Conservation (phyloP, 1,139 yeast species). For the Barnettozyma hawaiiensis region DNA sequence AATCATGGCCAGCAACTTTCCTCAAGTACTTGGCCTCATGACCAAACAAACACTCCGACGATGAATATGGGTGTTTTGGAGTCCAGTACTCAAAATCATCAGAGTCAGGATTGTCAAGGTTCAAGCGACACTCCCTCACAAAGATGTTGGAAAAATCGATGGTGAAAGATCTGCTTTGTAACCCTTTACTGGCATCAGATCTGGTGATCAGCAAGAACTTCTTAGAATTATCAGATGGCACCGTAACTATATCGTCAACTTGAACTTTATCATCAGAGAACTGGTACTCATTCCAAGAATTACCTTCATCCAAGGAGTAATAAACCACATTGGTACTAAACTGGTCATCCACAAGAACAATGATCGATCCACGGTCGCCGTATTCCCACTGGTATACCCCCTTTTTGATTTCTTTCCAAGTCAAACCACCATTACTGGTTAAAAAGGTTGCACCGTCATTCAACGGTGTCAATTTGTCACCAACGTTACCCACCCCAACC, state of each 20-base stretch:
- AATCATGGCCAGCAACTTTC: conserved; percentile 58
- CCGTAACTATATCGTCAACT: conserved; percentile 76
- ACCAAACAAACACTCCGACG: conserved; percentile 78
- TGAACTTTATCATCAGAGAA: conserved; percentile 54
- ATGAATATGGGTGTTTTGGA: conserved; percentile 61
- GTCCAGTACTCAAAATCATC: conserved; percentile 85
- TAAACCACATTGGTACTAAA: conserved; percentile 52
- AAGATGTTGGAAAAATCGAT: conserved; percentile 70
- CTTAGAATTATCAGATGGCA: conserved; percentile 83
- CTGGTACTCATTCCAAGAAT: conserved; percentile 61
- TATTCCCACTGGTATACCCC: conserved; percentile 89
- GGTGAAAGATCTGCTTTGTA: conserved; percentile 40
- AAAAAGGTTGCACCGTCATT: conserved; percentile 64
- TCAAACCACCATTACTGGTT: conserved; percentile 81
- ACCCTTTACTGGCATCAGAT: conserved; percentile 34
- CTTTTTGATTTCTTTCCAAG: conserved; percentile 75
- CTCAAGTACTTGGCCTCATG: conserved; percentile 76
- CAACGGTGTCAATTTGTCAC: conserved; percentile 47
- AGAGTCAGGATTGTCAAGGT: conserved; percentile 48
- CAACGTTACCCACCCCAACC: conserved; percentile 89
- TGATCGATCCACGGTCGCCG: conserved; percentile 89
- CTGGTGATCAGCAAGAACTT: conserved; percentile 55
- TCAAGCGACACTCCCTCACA: conserved; percentile 63
- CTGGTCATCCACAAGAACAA: conserved; percentile 60
- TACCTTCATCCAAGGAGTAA: conserved; percentile 79